Evolutionary conservation across 352 stramenopile species (phyloP), one percentile per base, ranked within the genome.

Genomic region (Phytophthora pinifolia): DNA sequence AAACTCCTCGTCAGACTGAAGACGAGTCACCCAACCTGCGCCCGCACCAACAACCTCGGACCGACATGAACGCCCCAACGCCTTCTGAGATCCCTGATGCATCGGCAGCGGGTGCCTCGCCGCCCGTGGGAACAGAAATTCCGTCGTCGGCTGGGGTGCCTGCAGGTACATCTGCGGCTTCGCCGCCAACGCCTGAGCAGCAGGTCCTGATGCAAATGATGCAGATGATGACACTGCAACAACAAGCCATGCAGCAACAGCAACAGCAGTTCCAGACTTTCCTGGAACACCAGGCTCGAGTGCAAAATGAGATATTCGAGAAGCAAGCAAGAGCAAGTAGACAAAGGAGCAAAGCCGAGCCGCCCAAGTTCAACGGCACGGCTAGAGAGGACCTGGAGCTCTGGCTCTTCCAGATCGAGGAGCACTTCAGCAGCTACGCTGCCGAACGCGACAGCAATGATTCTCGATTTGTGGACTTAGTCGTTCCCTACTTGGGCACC

Each of bases 321-420:
- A 54, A 46, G 8, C 53, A 61, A 15, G 43, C 53, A 32, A 43
- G 20, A 8, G 36, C 54, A 12, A 62, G 12, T 22, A 43, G 41
- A 6, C 45, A 51, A 3, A 49, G 15, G 44, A 54, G 36, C 29
- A 62, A 62, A n/a, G 42, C 36, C 15, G 17, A 55, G 13, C 37
- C 42, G 5, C 54, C 54, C 2, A 50, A 62, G 44, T 62, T 62
- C 17, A 54, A 50, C 31, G 36, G 36, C 14, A 50, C 36, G 17
- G 35, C 54, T 25, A 41, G 46, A 2, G 43, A 62, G 10, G 36
- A 62, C n/a, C 14, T 62, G 6, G 44, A 62, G 29, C 35, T 55
- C 4, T 55, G 54, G 54, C 20, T 50, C 3, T 62, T 62, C 18
- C 43, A 61, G 30, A 49, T 50, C 8, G 54, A 62, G 6, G 45